Evolutionary conservation across 495 filamentous ascomycete species (phyloP).

Genomic region (Aspergillus sclerotioniger): DNA sequence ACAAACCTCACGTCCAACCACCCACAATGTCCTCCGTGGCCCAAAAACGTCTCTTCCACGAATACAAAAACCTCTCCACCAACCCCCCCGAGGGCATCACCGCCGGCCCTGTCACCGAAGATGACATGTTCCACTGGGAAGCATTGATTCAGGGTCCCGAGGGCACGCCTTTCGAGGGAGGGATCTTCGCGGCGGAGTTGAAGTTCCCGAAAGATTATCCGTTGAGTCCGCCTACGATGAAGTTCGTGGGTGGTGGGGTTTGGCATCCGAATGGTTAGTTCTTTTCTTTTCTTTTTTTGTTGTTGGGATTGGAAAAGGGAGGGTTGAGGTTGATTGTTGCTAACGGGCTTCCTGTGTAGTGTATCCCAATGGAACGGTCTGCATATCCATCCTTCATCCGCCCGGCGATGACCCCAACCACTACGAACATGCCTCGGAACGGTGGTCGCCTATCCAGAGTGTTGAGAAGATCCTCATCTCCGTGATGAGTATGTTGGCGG

Average conservation of each 20-base stretch:
- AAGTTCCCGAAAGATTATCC: constrained; percentile 97
- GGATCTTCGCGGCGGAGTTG: constrained; percentile 89
- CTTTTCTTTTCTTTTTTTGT: neutral
- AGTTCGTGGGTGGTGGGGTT: constrained; percentile 78
- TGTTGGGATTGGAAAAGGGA: neutral
- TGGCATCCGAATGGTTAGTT: constrained; percentile 93
- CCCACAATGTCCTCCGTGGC: constrained; percentile 52
- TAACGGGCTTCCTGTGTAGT: constrained; percentile 52
- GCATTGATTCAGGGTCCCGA: constrained; percentile 93
- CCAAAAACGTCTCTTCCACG: constrained; percentile 92
- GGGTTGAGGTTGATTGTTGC: neutral
- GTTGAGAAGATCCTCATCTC: constrained; percentile 97
- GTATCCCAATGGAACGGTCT: constrained; percentile 87
- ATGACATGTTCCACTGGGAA: constrained; percentile 97
- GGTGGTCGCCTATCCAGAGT: constrained; percentile 94
- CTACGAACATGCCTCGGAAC: constrained; percentile 93
- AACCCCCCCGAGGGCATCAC: constrained; percentile 92
- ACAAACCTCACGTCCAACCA: neutral
- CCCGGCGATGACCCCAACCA: constrained; percentile 99
- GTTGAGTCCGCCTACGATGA: constrained; percentile 89
- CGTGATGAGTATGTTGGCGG: constrained; percentile 98
- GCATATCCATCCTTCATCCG: constrained; percentile 96
- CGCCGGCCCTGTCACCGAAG: constrained; percentile 88
- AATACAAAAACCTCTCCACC: constrained; percentile 84
- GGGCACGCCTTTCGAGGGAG: constrained; percentile 93